Percentiles rank a stretch among this genome's conserved stretches.
Evolutionary conservation across 495 filamentous ascomycete species (phyloP).

Genomic region (Tetracladium setigerum): DNA sequence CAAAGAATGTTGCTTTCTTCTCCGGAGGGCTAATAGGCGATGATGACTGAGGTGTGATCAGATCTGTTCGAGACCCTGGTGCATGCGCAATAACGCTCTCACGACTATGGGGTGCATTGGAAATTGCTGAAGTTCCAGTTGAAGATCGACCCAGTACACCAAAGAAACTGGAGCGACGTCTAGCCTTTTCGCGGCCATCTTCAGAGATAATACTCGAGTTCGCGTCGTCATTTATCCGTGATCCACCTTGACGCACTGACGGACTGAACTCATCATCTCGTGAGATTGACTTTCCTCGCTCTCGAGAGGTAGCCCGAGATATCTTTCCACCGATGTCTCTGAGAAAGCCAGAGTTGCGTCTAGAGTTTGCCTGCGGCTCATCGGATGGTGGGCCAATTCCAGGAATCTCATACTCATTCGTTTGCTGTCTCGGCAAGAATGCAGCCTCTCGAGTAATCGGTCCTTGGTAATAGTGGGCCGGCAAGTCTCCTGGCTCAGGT

Average conservation of each 20-base stretch:
- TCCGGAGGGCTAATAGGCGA: conserved; percentile 2
- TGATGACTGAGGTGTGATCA: background rate
- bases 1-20: conserved; percentile 12
- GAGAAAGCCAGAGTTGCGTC: conserved; percentile 31
- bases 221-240: conserved; percentile 23
- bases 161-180: conserved; percentile 24
- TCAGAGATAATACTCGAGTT: conserved; percentile 29
- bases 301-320: conserved; percentile 25
- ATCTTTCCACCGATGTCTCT: conserved; percentile 26
- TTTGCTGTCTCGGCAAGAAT: conserved; percentile 28
- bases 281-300: conserved; percentile 15
- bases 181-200: conserved; percentile 18
- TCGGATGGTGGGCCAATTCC: conserved; percentile 23
- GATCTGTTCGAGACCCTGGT: conserved; percentile 11
- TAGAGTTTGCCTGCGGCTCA: conserved; percentile 6
- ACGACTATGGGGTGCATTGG: conserved; percentile 10
- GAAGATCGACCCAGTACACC: conserved; percentile 25
- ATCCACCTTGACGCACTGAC: background rate
- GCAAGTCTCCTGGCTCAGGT: conserved; percentile 8
- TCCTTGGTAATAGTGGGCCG: conserved; percentile 17
- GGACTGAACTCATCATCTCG: conserved; percentile 3
- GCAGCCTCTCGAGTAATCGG: conserved; percentile 19
- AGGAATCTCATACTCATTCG: conserved; percentile 28
- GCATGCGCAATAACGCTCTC: conserved; percentile 18
- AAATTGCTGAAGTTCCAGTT: conserved; percentile 9